These are phyloP conservation scores for Solanum sitiens DNA, from an alignment of 257 asterid genomes.

Conservation along the genomic window DNA sequence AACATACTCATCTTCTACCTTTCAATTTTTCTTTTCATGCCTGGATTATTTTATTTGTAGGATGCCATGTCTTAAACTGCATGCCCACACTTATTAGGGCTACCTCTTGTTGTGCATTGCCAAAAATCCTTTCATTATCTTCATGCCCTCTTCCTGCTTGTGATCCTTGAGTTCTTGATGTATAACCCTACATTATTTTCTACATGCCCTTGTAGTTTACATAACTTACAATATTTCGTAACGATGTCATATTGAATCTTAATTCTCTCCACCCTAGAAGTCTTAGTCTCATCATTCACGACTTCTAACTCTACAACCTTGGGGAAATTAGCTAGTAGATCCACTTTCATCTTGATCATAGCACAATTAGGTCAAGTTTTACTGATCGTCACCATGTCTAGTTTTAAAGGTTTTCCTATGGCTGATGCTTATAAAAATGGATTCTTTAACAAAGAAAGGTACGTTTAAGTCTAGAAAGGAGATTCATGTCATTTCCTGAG, in stretches of 20 bases:
- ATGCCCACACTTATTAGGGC: too few relatives aligned
- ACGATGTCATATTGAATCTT: neutral
- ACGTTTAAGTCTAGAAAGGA: neutral
- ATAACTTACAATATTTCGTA: too few relatives aligned
- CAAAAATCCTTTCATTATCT: too few relatives aligned
- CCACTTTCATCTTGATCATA: neutral
- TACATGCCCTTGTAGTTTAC: neutral
- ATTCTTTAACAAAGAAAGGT: neutral
- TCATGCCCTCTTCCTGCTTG: too few relatives aligned
- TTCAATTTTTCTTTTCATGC: too few relatives aligned
- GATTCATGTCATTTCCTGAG: neutral
- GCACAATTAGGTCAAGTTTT: neutral
- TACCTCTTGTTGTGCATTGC: too few relatives aligned
- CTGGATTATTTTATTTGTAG: too few relatives aligned
- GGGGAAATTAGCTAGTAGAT: neutral
- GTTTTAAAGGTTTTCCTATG: neutral
- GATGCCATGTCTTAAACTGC: too few relatives aligned
- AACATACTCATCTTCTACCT: too few relatives aligned
- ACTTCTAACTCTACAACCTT: neutral
- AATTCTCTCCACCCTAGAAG: neutral
- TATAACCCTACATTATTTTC: neutral
- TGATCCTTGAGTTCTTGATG: too few relatives aligned
- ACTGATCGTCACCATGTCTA: neutral
- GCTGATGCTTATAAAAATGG: neutral
- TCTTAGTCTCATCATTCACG: neutral